Percentiles rank a stretch among this genome's conserved stretches.
Evolutionary conservation across 78 protist species (phyloP).

Genomic region (Guillardia theta): DNA sequence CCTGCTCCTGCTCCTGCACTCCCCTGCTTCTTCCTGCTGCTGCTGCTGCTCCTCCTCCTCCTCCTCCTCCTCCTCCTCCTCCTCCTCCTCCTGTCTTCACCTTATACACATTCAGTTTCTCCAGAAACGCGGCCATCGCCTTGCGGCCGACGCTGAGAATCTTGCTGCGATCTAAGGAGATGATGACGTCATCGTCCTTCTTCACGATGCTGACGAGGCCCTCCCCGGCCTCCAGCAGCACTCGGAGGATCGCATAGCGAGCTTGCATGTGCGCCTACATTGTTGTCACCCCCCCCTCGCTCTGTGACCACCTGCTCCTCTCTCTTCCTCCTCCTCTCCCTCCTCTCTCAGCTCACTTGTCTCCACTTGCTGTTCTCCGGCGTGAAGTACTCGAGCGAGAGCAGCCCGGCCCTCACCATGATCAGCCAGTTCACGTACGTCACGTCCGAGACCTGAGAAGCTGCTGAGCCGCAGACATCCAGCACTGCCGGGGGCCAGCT

Average conservation of each 20-base stretch:
- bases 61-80: too few species aligned
- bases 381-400: constrained; percentile 73
- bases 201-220: constrained; percentile 44
- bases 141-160: constrained; percentile 59
- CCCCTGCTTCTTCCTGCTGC: too few species aligned
- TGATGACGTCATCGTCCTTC: neutral
- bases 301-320: too few species aligned
- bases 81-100: too few species aligned
- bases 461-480: too few species aligned
- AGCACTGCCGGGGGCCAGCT: neutral
- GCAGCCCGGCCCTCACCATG: constrained; percentile 73
- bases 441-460: neutral
- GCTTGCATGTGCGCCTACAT: constrained; percentile 82
- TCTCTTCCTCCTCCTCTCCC: too few species aligned
- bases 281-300: neutral
- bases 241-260: constrained; percentile 66
- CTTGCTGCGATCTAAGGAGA: constrained; percentile 38
- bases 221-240: constrained; percentile 58
- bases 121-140: constrained; percentile 60
- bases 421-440: constrained; percentile 75
- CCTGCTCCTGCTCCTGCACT: too few species aligned
- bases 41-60: too few species aligned
- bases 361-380: constrained; percentile 56
- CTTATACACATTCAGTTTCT: constrained; percentile 33
- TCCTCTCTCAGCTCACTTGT: neutral